phyloP scores from a whole-genome alignment of 2,329 filamentous ascomycete genomes.

The Pestalotiopsis fici region DNA sequence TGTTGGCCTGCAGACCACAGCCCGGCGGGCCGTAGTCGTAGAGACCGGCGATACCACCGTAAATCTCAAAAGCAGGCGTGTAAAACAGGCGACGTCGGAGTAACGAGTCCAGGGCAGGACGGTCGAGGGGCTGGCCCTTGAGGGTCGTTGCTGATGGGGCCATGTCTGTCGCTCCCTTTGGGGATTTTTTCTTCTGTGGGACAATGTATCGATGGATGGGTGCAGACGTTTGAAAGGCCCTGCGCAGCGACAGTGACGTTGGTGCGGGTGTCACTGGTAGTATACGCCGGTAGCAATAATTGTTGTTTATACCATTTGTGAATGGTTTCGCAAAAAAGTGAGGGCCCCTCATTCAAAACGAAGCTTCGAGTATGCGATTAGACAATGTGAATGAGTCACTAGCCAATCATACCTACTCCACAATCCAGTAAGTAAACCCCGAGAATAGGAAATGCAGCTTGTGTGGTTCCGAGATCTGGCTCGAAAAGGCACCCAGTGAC shows the following conservation, averaged over 20 bases:
- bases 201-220: background rate
- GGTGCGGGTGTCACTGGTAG: background rate
- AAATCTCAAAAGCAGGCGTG: slow-evolving; percentile 94
- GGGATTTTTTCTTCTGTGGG: background rate
- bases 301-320: slow-evolving; percentile 12
- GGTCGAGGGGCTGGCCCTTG: slow-evolving; percentile 88
- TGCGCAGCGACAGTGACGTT: background rate
- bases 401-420: background rate
- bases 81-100: slow-evolving; percentile 90
- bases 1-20: slow-evolving; percentile 82
- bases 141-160: slow-evolving; percentile 68
- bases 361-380: slow-evolving; percentile 1
- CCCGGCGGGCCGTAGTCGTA: slow-evolving; percentile 94
- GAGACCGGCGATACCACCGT: slow-evolving; percentile 83
- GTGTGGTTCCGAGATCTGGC: background rate
- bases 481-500: background rate
- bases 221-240: background rate
- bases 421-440: background rate
- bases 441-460: background rate
- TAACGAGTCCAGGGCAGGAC: slow-evolving; percentile 77
- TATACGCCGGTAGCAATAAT: background rate
- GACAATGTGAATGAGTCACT: slow-evolving; percentile 10
- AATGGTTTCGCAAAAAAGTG: slow-evolving; percentile 11
- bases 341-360: slow-evolving; percentile 13
- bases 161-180: slow-evolving; percentile 27